Evolutionary conservation across 805 yeast genomes (phyloP), one percentile per base, ranked within the genome.

Genomic region (Wickerhamiella bombiphila): DNA sequence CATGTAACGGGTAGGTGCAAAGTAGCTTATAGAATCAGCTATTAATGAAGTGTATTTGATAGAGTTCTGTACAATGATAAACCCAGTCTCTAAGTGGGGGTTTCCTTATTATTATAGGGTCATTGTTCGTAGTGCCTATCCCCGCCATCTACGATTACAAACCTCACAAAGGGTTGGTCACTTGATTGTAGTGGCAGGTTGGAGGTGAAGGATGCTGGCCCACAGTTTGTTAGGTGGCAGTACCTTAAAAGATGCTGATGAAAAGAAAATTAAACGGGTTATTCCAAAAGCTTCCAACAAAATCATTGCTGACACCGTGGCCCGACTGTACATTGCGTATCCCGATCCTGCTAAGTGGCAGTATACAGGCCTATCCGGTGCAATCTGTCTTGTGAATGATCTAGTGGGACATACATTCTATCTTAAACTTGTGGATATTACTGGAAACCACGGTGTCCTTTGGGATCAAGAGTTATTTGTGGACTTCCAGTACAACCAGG

Each of bases 381-480:
- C 96, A 1, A 58, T 86, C 14, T 78, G 74, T 1, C 59, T 91
- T 5, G 94, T 80, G 15, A 94, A 91, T 56, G 98, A 91, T 57
- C 59, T 81, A 9, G 94, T 91, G 2, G 97, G 97, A 2, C 88
- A 88, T 57, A 83, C 95, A 0, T 85, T 81, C 52, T 91, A 85
- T 56, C 65, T 91, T 33, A 91, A 91, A 56, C 55, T 91, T 37
- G 93, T 91, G 5, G 98, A 91, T 52, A 74, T 88, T 22, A 49
- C 55, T 28, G 94, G 93, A 5, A 70, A 74, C 43, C 64, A 79
- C 30, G 97, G 97, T 25, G 94, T 91, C 0, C 47, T 91, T 0
- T 91, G 98, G 98, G 98, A 91, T 57, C 98, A 91, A 58, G 98
- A 91, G 58, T 59, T 91, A 35, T 88, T 81, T 51, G 76, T 82